Evolutionary conservation across 495 filamentous ascomycete species (phyloP).

Genomic region (Talaromyces adpressus): DNA sequence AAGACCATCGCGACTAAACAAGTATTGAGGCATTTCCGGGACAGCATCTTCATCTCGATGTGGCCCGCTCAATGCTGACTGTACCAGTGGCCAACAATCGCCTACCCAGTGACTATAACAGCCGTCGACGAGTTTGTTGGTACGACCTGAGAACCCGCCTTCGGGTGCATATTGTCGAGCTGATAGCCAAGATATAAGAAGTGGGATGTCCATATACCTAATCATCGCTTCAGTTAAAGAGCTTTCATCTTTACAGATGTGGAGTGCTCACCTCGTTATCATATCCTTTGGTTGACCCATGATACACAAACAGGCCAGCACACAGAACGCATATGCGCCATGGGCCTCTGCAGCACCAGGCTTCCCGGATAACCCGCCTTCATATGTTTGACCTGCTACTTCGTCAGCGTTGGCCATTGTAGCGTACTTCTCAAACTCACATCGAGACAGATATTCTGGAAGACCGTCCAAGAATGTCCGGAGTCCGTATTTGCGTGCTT

Average conservation of each 20-base stretch:
- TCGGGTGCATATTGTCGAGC: slow-evolving; percentile 86
- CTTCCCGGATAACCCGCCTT: slow-evolving; percentile 81
- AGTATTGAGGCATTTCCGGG: slow-evolving; percentile 24
- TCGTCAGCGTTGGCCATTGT: slow-evolving; percentile 7
- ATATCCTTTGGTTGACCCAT: slow-evolving; percentile 68
- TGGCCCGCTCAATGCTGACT: slow-evolving; percentile 62
- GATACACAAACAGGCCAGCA: slow-evolving; percentile 77
- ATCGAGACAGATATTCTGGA: slow-evolving; percentile 71
- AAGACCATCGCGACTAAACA: slow-evolving; percentile 82
- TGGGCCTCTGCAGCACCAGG: slow-evolving; percentile 80
- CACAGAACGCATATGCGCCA: slow-evolving; percentile 95
- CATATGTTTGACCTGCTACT: slow-evolving; percentile 74
- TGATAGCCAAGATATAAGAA: slow-evolving; percentile 79
- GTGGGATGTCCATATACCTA: slow-evolving; percentile 71
- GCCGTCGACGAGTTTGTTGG: slow-evolving; percentile 97
- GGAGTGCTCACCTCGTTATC: slow-evolving; percentile 49
- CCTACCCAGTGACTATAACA: slow-evolving; percentile 98
- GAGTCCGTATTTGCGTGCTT: slow-evolving; percentile 38
- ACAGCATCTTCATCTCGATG: slow-evolving; percentile 17
- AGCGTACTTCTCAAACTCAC: slow-evolving; percentile 41
- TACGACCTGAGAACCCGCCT: slow-evolving; percentile 84
- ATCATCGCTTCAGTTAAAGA: not conserved
- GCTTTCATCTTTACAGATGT: not conserved
- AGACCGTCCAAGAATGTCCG: slow-evolving; percentile 58
- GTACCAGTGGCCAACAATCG: slow-evolving; percentile 82